Evolutionary conservation across 1,284 basidiomycete species (phyloP), one percentile per base, ranked within the genome.

Genomic region (Coniophora puteana): DNA sequence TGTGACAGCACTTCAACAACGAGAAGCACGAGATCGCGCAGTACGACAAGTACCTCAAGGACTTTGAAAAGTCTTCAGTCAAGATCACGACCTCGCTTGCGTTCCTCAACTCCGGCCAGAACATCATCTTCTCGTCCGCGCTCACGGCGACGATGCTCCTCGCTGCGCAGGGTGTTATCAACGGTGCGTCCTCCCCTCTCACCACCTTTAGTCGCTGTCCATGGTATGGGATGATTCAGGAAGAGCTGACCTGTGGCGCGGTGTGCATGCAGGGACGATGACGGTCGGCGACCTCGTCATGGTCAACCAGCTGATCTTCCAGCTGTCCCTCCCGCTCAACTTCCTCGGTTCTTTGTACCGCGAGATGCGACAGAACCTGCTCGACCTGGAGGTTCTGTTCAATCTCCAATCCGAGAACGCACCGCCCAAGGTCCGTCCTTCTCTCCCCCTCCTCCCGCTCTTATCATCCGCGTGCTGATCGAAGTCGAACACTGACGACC

Each of bases 251-350:
- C n/a, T n/a, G n/a, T n/a, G n/a, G n/a, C n/a, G n/a, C n/a, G n/a
- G n/a, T n/a, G n/a, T n/a, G n/a, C n/a, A n/a, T n/a, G 8, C 46
- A 91, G 93, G 94, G 10, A 93, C 90, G 0, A 98, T 99, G 95
- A 97, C 94, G 2, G 79, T 99, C 18, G 96, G 95, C 8, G 95
- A 99, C 59, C 76, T 99, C 16, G 96, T 99, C 48, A 96, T 99
- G 89, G 88, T 96, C 54, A 99, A 99, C 63, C 95, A 98, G 60
- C 77, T 99, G n/a, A 93, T 99, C 27, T 99, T 99, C 71, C 96
- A 99, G 62, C 71, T 99, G 0, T 95, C 92, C 1, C 69, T 99
- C 17, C 95, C 95, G 2, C 78, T 99, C 48, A 98, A 98, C 68
- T 99, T 99, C 67, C 69, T 99, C 41, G 95, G 95, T 0, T 92